These are phyloP conservation scores for Vigna hirtella DNA, from an alignment of 306 rosid species.

Conservation along the genomic window DNA sequence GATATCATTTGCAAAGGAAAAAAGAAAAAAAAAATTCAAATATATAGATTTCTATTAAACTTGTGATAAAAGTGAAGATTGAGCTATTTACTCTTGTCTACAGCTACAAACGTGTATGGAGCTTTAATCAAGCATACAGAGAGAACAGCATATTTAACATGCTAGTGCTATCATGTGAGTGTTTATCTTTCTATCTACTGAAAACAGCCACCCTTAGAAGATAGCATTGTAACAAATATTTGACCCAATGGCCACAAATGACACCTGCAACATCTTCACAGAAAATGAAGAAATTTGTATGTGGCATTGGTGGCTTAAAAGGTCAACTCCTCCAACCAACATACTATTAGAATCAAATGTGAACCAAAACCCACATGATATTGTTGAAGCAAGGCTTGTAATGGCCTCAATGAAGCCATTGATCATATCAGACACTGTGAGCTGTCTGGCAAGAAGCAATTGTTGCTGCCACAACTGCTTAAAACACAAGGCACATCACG, in stretches of 20 bases:
- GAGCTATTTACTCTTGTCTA: slow-evolving; percentile 26
- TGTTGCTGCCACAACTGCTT: slow-evolving; percentile 68
- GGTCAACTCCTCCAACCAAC: too few relatives aligned
- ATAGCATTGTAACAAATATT: slow-evolving; percentile 25
- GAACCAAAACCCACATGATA: slow-evolving; percentile 1
- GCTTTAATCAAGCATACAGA: slow-evolving; percentile 21
- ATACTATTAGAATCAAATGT: neutral
- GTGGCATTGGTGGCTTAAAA: slow-evolving; percentile 1
- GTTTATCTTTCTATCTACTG: slow-evolving; percentile 35
- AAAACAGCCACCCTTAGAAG: slow-evolving; percentile 21
- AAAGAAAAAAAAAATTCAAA: too few relatives aligned
- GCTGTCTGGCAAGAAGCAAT: slow-evolving; percentile 59
- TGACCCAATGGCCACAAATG: slow-evolving; percentile 14
- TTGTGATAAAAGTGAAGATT: neutral
- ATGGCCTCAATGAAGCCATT: slow-evolving; percentile 24
- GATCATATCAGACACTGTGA: slow-evolving; percentile 41
- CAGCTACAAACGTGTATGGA: slow-evolving; percentile 21
- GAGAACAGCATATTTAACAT: slow-evolving; percentile 28
- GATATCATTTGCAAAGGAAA: too few relatives aligned
- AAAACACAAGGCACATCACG: slow-evolving; percentile 57
- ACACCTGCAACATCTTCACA: slow-evolving; percentile 31
- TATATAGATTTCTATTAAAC: too few relatives aligned
- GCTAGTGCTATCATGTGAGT: slow-evolving; percentile 33
- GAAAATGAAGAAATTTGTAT: slow-evolving; percentile 12
- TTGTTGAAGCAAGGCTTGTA: too few relatives aligned